phyloP scores from a whole-genome alignment of 75 land plant species.

The Picea sitchensis region DNA sequence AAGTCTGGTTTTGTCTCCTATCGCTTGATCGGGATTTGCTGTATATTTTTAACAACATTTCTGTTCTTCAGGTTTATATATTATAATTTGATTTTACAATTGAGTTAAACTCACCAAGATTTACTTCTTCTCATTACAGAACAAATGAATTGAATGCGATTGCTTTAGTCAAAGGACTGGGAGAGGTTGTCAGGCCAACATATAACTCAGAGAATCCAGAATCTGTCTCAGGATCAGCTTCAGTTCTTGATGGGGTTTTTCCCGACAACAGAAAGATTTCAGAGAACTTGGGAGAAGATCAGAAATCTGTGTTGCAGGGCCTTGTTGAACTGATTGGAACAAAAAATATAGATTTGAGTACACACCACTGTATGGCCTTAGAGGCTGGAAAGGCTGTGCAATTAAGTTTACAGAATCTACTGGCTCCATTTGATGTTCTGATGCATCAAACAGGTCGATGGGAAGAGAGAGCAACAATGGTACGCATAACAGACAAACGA shows the following conservation, averaged over 20 bases:
- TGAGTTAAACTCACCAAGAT: background rate
- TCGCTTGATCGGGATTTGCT: background rate
- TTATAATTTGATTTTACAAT: background rate
- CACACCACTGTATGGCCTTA: slow-evolving; percentile 37
- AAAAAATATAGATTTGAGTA: slow-evolving; percentile 26
- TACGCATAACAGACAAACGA: slow-evolving; percentile 46
- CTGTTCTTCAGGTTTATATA: background rate
- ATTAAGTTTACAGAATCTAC: slow-evolving; percentile 29
- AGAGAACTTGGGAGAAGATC: background rate
- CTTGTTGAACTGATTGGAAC: slow-evolving; percentile 19
- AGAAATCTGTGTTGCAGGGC: background rate
- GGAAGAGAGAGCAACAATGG: slow-evolving; percentile 76
- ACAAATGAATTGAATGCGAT: slow-evolving; percentile 42
- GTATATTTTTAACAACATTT: background rate
- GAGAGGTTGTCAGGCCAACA: slow-evolving; percentile 3
- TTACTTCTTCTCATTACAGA: slow-evolving; percentile 17
- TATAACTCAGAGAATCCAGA: background rate
- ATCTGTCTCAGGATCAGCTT: background rate
- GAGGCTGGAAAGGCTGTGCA: slow-evolving; percentile 56
- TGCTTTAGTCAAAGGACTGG: slow-evolving; percentile 16
- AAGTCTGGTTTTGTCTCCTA: background rate
- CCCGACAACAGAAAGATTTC: background rate
- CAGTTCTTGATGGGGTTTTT: slow-evolving; percentile 6
- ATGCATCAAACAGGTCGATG: slow-evolving; percentile 39
- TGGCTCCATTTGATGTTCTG: slow-evolving; percentile 47